Percentiles rank a stretch among this genome's conserved stretches.
These are phyloP conservation scores for Candida gigantensis DNA, from an alignment of 1,139 yeast genomes.

Conservation along the genomic window DNA sequence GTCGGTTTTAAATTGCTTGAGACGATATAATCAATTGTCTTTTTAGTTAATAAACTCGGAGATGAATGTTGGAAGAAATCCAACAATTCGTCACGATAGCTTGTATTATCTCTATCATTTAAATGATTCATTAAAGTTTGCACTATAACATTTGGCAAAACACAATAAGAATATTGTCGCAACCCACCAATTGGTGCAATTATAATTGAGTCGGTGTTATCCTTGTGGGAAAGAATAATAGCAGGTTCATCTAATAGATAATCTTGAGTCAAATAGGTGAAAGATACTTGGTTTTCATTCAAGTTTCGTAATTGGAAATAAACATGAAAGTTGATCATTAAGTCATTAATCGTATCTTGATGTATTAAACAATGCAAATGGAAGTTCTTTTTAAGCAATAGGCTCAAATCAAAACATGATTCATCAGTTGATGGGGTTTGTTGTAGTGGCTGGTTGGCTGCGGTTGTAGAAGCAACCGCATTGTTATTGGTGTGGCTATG, in stretches of 20 bases:
- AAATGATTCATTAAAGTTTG: conserved; percentile 30
- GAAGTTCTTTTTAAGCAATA: conserved; percentile 41
- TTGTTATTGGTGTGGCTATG: neutral
- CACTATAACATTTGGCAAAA: conserved; percentile 36
- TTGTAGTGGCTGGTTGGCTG: conserved; percentile 8
- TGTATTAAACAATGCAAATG: conserved; percentile 37
- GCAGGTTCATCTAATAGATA: conserved; percentile 32
- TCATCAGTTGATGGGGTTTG: conserved; percentile 16
- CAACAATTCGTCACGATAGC: conserved; percentile 22
- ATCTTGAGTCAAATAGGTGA: conserved; percentile 25
- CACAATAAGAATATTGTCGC: conserved; percentile 43
- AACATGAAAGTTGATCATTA: conserved; percentile 38
- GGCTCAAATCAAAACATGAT: conserved; percentile 33
- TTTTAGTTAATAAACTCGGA: conserved; percentile 43
- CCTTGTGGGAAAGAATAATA: conserved; percentile 31
- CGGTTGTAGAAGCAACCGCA: neutral
- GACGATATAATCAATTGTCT: conserved; percentile 53
- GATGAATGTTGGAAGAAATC: conserved; percentile 26
- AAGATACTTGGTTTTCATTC: conserved; percentile 17
- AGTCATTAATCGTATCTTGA: conserved; percentile 37
- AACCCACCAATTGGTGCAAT: conserved; percentile 45
- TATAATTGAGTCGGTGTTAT: conserved; percentile 28
- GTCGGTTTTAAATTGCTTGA: conserved; percentile 50
- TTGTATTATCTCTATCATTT: conserved; percentile 23
- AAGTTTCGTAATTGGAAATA: conserved; percentile 31